phyloP scores from a whole-genome alignment of 371 early-diverging fungal species.

The Saksenaea vasiformis region DNA sequence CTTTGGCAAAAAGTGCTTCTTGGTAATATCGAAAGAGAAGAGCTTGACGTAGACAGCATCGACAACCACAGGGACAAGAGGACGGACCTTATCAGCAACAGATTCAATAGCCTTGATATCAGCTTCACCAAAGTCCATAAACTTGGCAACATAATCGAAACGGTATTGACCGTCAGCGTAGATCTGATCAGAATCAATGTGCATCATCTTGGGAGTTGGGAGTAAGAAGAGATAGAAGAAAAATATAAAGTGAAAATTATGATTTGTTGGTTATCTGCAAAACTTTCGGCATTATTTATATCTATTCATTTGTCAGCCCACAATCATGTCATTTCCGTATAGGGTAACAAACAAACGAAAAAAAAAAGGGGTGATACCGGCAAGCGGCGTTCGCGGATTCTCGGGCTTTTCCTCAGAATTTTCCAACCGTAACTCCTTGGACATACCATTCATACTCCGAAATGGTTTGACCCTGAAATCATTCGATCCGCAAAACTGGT shows the following conservation, averaged over 20 bases:
- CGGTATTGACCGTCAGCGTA: constrained; percentile 75
- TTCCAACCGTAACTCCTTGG: neutral
- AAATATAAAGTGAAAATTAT: neutral
- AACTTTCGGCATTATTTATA: neutral
- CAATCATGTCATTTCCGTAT: neutral
- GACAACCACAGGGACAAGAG: constrained; percentile 78
- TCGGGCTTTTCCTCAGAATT: neutral
- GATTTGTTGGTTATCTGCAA: neutral
- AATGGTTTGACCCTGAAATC: neutral
- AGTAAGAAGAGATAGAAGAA: neutral
- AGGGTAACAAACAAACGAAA: neutral
- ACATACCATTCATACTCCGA: neutral
- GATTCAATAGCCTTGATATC: constrained; percentile 62
- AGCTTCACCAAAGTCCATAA: constrained; percentile 63
- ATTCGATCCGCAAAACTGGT: too few relatives aligned
- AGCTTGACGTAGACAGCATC: constrained; percentile 74
- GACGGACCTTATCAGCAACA: constrained; percentile 65
- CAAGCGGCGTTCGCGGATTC: neutral
- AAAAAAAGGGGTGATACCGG: neutral
- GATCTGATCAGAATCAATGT: constrained; percentile 63
- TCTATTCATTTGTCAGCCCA: neutral
- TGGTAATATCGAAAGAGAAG: constrained; percentile 64
- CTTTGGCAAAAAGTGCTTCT: constrained; percentile 64
- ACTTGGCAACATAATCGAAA: constrained; percentile 68
- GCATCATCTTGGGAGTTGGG: constrained; percentile 32